Conservation (phyloP, 805 yeast genomes). For the Suhomyces tanzawaensis region DNA sequence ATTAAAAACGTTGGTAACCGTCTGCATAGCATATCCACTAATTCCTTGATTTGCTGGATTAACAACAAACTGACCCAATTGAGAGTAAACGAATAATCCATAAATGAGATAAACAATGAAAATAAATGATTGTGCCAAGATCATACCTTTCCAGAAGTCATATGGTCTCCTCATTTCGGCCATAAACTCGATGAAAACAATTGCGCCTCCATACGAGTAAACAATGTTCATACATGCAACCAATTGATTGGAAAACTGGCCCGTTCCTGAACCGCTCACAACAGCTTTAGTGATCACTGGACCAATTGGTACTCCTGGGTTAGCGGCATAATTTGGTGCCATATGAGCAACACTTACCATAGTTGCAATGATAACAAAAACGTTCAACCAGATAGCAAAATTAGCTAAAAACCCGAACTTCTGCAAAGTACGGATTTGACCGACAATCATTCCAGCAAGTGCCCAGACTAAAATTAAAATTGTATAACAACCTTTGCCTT, state of each 20-base stretch:
- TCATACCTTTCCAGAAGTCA: background rate
- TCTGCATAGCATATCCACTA: background rate
- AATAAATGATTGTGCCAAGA: background rate
- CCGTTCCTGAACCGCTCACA: background rate
- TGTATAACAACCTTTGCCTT: background rate
- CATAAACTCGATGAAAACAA: background rate
- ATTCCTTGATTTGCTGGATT: background rate
- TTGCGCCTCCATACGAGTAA: background rate
- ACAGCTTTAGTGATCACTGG: background rate
- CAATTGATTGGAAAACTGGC: background rate
- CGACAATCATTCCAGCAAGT: background rate
- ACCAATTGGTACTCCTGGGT: background rate
- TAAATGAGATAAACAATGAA: background rate
- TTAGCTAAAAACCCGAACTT: background rate
- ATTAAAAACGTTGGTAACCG: background rate
- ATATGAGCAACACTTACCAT: background rate
- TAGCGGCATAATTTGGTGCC: background rate
- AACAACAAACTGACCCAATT: background rate
- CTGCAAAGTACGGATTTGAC: background rate
- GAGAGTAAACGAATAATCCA: background rate
- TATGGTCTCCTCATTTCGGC: background rate
- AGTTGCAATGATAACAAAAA: background rate
- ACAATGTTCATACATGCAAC: background rate
- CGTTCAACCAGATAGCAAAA: background rate
- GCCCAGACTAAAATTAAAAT: background rate